Conservation (phyloP, 805 yeast genomes). For the Starmerella stellata region DNA sequence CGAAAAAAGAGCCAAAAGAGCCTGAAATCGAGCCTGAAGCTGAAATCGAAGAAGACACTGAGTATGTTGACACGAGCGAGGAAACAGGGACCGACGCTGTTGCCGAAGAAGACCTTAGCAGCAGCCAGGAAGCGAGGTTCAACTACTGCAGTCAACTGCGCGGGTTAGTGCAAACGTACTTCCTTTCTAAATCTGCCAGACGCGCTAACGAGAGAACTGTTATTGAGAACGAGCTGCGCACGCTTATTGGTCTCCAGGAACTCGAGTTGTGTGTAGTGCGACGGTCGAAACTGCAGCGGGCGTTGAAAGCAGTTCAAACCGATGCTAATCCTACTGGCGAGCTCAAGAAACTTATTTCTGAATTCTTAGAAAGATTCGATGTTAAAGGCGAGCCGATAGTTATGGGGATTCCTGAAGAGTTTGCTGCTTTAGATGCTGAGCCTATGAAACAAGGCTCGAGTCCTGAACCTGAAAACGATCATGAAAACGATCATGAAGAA, state of each 20-base stretch:
- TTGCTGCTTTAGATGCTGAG: too few relatives aligned
- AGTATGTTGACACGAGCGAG: constrained; percentile 8
- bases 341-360: constrained; percentile 3
- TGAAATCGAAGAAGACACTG: constrained; percentile 10
- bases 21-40: constrained; percentile 1
- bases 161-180: constrained; percentile 2
- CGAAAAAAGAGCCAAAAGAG: not conserved
- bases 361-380: constrained; percentile 10
- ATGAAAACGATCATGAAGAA: too few relatives aligned
- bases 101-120: constrained; percentile 3
- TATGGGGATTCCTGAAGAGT: constrained; percentile 17
- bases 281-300: constrained; percentile 13
- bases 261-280: constrained; percentile 16
- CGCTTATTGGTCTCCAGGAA: constrained; percentile 9
- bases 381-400: constrained; percentile 16
- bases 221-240: constrained; percentile 4
- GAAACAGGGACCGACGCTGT: constrained; percentile 2
- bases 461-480: too few relatives aligned
- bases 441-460: too few relatives aligned
- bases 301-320: constrained; percentile 1
- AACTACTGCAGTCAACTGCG: constrained; percentile 7
- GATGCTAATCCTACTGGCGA: not conserved
- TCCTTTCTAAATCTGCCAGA: not conserved
- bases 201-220: not conserved
- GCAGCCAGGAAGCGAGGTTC: constrained; percentile 12